Base-by-base conservation (phyloP, 331 rosid species). In the Pyracantha coccinea region DNA sequence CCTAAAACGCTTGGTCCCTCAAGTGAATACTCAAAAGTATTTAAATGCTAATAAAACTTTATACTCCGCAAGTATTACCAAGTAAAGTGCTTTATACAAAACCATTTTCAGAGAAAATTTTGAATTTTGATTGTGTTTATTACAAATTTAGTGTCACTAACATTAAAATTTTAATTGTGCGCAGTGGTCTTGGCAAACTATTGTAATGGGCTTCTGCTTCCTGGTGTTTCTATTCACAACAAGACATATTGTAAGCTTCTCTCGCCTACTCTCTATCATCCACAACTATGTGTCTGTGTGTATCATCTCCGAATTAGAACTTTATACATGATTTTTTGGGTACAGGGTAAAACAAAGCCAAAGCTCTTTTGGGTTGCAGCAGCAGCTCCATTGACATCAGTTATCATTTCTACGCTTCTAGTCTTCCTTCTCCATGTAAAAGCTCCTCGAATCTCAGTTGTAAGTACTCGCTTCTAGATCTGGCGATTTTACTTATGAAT, bases 111-210 rank as follows among this genome's bases (percentile, higher is more conserved):
- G 31, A 68, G 1, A 0, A 38, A 38, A 38, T 38, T 38, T 38
- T 38, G 14, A 38, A 38, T 38, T 38, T 38, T 38, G 14, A 38
- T 1, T 9, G 4, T 38, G 0, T 10, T 38, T 38, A 10, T 38
- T 10, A 11, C 45, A 38, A 52, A 17, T 52, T 52, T 52, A 52
- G 58, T 17, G 58, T 17, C 58, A 15, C 0, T 52, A 1, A 52
- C 4, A 6, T 52, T 52, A 15, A 38, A 38, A 6, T n/a, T 52
- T 52, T 15, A 17, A 17, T 52, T 3, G 29, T 86, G 77, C 80
- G 88, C 93, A 95, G 99, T 95, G 99, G 99, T 90, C 96, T 68
- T 90, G 97, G 97, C 93, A 90, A 85, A 90, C 97, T 8, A 81
- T 95, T 73, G 41, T 89, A 32, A 76, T 95, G 72, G 99, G 99